Base-by-base conservation (phyloP, 1,284 basidiomycete species). In the Marasmius tenuissimus region DNA sequence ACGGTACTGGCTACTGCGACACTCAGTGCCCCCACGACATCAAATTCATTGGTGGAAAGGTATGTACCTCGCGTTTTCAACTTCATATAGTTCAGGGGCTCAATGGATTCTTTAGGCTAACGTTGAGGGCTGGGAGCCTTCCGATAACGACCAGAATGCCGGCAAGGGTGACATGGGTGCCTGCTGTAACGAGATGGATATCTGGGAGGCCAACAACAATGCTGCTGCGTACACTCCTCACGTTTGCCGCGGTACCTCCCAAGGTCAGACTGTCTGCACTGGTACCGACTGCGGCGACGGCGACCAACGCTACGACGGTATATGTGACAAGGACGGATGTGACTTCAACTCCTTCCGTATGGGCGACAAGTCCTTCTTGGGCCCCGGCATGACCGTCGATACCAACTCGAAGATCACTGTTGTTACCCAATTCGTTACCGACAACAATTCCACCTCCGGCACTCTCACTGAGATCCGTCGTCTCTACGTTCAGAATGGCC, bases 141-240 rank as follows among this genome's bases (percentile, higher is more conserved):
- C 69, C 14, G 37, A 57, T 54, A 70, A 63, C 65, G 69, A 71
- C 37, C 58, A 67, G 56, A 74, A 73, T 45, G 63, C 72, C 34
- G 73, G 72, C 53, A 74, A 71, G 5, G 83, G 83, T 61, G 59
- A 70, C 42, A 76, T 68, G 67, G 83, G 83, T 61, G 72, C 80
- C n/a, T 85, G 83, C 78, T 85, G 83, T 68, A 77, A 72, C 64
- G 83, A 85, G 77, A 84, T 85, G 82, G 83, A 85, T 69, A 73
- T 85, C 67, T 85, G 82, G 83, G 82, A 84, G 71, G 84, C 82
- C 64, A 86, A 86, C 75, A 76, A 73, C 56, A 73, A 78, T 63
- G 73, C 82, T 49, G 70, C 79, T 51, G 83, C 83, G 18, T 79
- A 76, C 73, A 85, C 83, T 35, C 82, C 83, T 60, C 83, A 85